These are phyloP conservation scores for Leccinum imitatum DNA, from an alignment of 768 basidiomycete genomes.

Conservation along the genomic window DNA sequence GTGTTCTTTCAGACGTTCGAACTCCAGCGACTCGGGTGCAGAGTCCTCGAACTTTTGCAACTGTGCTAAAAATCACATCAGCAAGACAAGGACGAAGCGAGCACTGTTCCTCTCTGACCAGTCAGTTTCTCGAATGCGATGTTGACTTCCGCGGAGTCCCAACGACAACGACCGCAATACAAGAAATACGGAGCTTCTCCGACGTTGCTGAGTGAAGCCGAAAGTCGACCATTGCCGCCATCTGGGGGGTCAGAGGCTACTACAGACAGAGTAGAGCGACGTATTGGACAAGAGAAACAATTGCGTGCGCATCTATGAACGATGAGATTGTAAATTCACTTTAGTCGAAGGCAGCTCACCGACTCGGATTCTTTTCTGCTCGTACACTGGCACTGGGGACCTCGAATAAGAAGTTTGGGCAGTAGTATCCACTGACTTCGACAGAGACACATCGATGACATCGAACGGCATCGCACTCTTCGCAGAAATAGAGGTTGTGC, in stretches of 20 bases:
- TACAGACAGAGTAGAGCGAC: constrained; percentile 84
- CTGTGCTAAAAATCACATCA: constrained; percentile 57
- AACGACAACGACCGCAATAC: constrained; percentile 89
- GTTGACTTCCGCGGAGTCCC: constrained; percentile 91
- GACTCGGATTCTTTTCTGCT: constrained; percentile 79
- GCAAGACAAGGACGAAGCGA: neutral
- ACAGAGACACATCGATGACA: constrained; percentile 91
- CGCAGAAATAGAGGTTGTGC: constrained; percentile 90
- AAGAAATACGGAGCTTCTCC: constrained; percentile 91
- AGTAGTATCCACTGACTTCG: constrained; percentile 97
- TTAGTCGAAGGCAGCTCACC: constrained; percentile 45
- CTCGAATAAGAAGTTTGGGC: constrained; percentile 98
- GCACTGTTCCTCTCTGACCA: constrained; percentile 51
- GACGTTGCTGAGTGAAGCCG: constrained; percentile 53
- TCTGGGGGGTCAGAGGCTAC: constrained; percentile 86
- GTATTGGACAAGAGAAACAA: constrained; percentile 95
- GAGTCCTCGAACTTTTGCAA: constrained; percentile 89
- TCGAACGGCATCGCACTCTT: constrained; percentile 94
- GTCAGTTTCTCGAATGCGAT: constrained; percentile 97
- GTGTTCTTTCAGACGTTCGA: constrained; percentile 94
- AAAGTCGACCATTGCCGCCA: constrained; percentile 51
- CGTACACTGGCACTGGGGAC: constrained; percentile 98
- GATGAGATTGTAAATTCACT: neutral
- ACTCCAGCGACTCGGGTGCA: constrained; percentile 81
- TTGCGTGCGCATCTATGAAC: constrained; percentile 87